phyloP scores from a whole-genome alignment of 1,284 basidiomycete genomes.

The Psilocybe mexicana region DNA sequence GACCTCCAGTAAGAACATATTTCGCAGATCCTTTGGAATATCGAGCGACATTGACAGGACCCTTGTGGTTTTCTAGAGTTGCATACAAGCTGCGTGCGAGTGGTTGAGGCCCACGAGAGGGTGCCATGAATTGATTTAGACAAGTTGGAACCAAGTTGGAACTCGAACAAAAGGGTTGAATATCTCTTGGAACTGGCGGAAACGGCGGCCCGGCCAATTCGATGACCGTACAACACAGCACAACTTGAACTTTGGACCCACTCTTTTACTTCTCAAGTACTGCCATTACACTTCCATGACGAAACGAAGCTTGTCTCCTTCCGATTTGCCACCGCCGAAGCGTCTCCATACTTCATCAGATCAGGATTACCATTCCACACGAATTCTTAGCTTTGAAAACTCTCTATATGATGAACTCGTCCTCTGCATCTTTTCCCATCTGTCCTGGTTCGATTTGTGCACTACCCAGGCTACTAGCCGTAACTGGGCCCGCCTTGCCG shows the following conservation, averaged over 20 bases:
- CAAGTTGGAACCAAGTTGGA: background rate
- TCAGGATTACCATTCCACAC: background rate
- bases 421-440: constrained; percentile 69
- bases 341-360: constrained; percentile 40
- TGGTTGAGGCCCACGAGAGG: constrained; percentile 60
- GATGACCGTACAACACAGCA: background rate
- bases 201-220: background rate
- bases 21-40: constrained; percentile 86
- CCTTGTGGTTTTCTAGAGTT: constrained; percentile 68
- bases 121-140: constrained; percentile 47
- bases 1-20: constrained; percentile 89
- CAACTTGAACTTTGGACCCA: background rate
- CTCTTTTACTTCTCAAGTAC: background rate
- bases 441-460: constrained; percentile 69
- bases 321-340: constrained; percentile 56
- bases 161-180: background rate
- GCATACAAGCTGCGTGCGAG: constrained; percentile 63
- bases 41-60: constrained; percentile 79
- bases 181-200: background rate
- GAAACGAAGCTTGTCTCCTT: constrained; percentile 55
- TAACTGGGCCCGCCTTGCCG: constrained; percentile 66
- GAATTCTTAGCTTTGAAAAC: constrained; percentile 48
- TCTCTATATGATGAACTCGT: constrained; percentile 75
- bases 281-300: constrained; percentile 40
- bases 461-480: constrained; percentile 58